Percentiles rank a stretch among this genome's conserved stretches.
Evolutionary conservation across 2,329 filamentous ascomycete genomes (phyloP).

Genomic region (Pseudocercospora pini-densiflorae): DNA sequence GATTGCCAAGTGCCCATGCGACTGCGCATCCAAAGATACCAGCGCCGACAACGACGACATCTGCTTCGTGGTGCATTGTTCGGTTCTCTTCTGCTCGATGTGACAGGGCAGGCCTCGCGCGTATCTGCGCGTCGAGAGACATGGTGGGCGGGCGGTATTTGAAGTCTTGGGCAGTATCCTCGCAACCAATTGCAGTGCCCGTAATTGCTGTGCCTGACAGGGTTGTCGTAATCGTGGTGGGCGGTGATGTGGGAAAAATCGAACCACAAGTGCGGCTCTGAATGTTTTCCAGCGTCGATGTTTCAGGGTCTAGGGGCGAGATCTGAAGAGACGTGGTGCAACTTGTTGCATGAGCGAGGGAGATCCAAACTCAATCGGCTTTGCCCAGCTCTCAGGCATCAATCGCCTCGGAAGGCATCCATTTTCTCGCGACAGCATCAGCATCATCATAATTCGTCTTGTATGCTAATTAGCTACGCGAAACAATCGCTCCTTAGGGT

Average conservation of each 20-base stretch:
- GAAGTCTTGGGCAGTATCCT: not conserved
- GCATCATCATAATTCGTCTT: not conserved
- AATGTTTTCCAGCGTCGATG: not conserved
- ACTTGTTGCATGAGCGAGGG: not conserved
- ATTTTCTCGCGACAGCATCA: not conserved
- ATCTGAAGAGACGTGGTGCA: not conserved
- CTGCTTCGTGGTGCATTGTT: constrained; percentile 64
- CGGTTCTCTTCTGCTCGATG: constrained; percentile 47
- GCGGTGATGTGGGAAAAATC: not conserved
- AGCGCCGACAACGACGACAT: constrained; percentile 90
- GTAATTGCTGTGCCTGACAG: not conserved
- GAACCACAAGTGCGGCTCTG: not conserved
- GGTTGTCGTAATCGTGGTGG: not conserved
- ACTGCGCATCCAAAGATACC: constrained; percentile 88
- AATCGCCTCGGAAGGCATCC: not conserved
- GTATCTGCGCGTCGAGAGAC: constrained; percentile 6
- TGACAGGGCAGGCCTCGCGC: constrained; percentile 21
- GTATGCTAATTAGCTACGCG: not conserved
- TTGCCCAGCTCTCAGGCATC: not conserved
- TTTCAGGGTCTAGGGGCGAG: not conserved
- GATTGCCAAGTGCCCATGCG: constrained; percentile 81
- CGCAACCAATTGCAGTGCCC: not conserved
- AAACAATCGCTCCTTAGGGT: not conserved
- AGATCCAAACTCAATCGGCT: not conserved
- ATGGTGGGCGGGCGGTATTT: not conserved